These are phyloP conservation scores for Wickerhamiella dianesei DNA, from an alignment of 805 yeast species.

Conservation along the genomic window DNA sequence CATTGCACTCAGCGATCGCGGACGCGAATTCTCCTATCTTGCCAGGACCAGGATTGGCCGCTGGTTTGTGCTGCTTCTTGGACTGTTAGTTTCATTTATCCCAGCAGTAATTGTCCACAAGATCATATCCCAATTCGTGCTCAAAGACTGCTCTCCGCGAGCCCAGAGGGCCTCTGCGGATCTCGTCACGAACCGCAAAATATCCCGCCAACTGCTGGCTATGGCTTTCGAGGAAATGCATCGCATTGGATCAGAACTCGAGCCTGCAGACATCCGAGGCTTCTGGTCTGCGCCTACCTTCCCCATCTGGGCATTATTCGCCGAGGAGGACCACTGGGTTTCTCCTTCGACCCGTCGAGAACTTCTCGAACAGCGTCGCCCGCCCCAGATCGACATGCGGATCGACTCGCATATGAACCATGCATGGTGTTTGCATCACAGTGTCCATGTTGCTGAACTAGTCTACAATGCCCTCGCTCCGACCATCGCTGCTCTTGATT, in stretches of 20 bases:
- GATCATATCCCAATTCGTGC: constrained; percentile 2
- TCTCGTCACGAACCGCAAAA: constrained; percentile 31
- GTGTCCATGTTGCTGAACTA: constrained; percentile 31
- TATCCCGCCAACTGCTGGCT: constrained; percentile 41
- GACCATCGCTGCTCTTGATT: too few species aligned
- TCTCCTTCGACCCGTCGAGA: constrained; percentile 35
- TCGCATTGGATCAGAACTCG: constrained; percentile 32
- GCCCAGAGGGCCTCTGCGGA: constrained; percentile 13
- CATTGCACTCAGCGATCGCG: constrained; percentile 36
- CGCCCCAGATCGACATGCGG: constrained; percentile 24
- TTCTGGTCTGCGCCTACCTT: constrained; percentile 35
- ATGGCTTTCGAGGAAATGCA: constrained; percentile 50
- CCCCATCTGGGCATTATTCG: constrained; percentile 43
- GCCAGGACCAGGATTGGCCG: constrained; percentile 13
- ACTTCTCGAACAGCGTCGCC: constrained; percentile 29
- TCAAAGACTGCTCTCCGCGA: constrained; percentile 8
- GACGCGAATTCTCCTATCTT: constrained; percentile 24
- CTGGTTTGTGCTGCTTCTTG: constrained; percentile 1
- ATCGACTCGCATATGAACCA: constrained; percentile 36
- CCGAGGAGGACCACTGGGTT: constrained; percentile 56
- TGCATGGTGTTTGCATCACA: constrained; percentile 48
- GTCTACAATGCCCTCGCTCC: not conserved
- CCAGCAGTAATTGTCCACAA: not conserved
- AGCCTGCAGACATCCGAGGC: constrained; percentile 24
- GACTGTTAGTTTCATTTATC: constrained; percentile 7